These are phyloP conservation scores for Melocanna baccifera DNA, from an alignment of 176 grass and related monocot species.

Conservation along the genomic window DNA sequence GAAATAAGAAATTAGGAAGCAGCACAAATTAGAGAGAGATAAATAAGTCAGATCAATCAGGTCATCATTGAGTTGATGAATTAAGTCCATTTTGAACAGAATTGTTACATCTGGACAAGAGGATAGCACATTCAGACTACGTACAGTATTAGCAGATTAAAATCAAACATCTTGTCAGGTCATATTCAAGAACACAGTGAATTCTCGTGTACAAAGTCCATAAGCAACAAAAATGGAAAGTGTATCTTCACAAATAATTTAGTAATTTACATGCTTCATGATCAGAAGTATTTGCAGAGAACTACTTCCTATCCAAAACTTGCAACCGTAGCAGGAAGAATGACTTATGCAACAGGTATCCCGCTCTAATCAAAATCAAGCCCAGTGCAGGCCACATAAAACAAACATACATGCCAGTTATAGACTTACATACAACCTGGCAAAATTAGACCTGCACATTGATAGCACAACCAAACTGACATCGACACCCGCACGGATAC, in stretches of 20 bases:
- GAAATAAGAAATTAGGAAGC: slow-evolving; percentile 26
- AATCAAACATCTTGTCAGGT: not conserved
- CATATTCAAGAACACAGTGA: not conserved
- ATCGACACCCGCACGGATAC: not conserved
- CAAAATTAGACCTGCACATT: not conserved
- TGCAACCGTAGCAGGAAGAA: not conserved
- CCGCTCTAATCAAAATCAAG: not conserved
- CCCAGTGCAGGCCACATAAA: not conserved
- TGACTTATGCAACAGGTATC: not conserved
- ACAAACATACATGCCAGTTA: not conserved
- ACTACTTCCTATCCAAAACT: not conserved
- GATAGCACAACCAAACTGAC: slow-evolving; percentile 13
- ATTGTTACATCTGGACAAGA: not conserved
- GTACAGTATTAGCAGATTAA: not conserved
- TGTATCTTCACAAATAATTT: not conserved
- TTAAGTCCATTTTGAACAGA: not conserved
- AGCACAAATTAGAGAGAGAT: not conserved
- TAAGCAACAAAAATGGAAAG: not conserved
- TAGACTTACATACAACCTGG: not conserved
- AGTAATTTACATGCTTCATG: not conserved
- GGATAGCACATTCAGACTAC: not conserved
- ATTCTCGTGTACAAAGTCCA: not conserved
- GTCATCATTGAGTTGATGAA: not conserved
- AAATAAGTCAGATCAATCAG: not conserved
- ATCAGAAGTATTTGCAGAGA: not conserved